Conservation (phyloP, 2,329 filamentous ascomycete genomes). For the Lasiodiplodia sp. region DNA sequence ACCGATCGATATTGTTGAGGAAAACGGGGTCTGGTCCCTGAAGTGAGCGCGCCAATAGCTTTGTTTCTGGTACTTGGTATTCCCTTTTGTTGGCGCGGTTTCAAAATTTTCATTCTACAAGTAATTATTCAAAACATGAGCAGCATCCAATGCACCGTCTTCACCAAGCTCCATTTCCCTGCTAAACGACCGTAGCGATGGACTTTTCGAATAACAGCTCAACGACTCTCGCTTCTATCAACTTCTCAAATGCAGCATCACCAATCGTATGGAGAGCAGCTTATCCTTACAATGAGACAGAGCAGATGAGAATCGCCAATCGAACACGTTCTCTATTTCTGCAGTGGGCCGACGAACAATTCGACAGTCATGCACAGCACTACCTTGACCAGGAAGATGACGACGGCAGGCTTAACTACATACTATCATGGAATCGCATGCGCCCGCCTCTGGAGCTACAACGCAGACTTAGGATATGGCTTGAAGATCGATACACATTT, state of each 20-base stretch:
- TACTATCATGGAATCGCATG: neutral
- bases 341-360: neutral
- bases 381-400: neutral
- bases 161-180: neutral
- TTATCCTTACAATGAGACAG: neutral
- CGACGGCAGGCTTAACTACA: neutral
- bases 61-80: neutral
- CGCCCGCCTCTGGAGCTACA: neutral
- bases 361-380: neutral
- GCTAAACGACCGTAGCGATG: neutral
- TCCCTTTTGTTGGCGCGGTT: neutral
- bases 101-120: neutral
- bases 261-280: neutral
- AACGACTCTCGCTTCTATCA: neutral
- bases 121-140: neutral
- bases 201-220: neutral
- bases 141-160: neutral
- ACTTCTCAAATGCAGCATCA: neutral
- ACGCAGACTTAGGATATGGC: neutral
- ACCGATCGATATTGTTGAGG: constrained; percentile 75
- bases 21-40: constrained; percentile 73
- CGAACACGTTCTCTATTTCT: neutral
- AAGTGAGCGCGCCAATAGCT: constrained; percentile 48
- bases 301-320: neutral
- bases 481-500: neutral